Conservation (phyloP, 257 asterid genomes). For the Cynanchum wilfordii region DNA sequence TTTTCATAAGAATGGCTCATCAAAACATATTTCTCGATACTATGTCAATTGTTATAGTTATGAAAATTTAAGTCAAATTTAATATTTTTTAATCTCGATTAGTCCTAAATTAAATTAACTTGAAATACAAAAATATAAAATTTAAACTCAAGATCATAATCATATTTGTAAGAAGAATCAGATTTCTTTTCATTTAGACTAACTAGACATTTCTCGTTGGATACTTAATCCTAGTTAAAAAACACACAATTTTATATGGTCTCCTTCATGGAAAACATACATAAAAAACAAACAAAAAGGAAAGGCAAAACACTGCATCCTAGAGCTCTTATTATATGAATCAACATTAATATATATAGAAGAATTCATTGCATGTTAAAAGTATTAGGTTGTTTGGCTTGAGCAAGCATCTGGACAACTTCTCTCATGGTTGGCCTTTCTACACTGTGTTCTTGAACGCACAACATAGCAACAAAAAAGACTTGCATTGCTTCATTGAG, state of each 20-base stretch:
- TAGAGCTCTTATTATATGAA: not conserved
- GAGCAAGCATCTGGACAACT: conserved; percentile 44
- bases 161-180: too few relatives aligned
- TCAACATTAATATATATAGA: not conserved
- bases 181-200: too few relatives aligned
- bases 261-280: not conserved
- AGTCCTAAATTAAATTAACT: too few relatives aligned
- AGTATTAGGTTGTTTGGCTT: conserved; percentile 37
- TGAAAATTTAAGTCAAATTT: too few relatives aligned
- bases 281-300: not conserved
- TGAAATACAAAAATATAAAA: too few relatives aligned
- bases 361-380: conserved; percentile 31
- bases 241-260: not conserved
- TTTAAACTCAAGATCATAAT: too few relatives aligned
- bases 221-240: not conserved
- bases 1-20: too few relatives aligned
- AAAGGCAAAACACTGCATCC: not conserved
- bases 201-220: too few relatives aligned
- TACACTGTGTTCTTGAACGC: conserved; percentile 39
- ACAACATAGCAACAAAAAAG: conserved; percentile 40
- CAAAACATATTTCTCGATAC: too few relatives aligned
- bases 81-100: too few relatives aligned
- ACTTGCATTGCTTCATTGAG: conserved; percentile 37
- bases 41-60: too few relatives aligned
- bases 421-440: conserved; percentile 44